These are phyloP conservation scores for Oryza brachyantha DNA, from an alignment of 176 grass and related monocot species.

Conservation along the genomic window DNA sequence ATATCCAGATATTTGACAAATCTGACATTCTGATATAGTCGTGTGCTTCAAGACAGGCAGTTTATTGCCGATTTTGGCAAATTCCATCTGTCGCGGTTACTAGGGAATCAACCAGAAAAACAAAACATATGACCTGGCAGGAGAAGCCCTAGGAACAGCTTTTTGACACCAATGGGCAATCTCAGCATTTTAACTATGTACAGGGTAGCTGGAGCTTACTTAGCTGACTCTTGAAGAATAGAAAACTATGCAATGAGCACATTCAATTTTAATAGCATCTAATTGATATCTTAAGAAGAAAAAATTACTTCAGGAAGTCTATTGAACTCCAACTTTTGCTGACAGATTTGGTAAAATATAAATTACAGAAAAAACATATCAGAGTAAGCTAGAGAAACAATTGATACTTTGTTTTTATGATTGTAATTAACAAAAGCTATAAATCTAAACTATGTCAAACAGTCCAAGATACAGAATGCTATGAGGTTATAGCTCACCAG, in stretches of 20 bases:
- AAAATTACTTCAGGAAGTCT: not conserved
- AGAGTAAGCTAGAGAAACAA: not conserved
- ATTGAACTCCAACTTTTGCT: too few species aligned
- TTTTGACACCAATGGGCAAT: not conserved
- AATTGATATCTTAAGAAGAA: constrained; percentile 11
- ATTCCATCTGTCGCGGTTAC: not conserved
- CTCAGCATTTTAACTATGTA: not conserved
- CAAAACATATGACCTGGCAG: not conserved
- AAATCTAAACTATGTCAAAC: not conserved
- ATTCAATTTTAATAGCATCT: not conserved
- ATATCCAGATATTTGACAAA: not conserved
- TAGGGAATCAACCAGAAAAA: not conserved
- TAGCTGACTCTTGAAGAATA: not conserved
- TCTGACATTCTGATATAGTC: not conserved
- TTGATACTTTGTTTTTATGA: not conserved
- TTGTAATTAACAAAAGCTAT: constrained; percentile 18
- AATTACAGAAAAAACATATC: not conserved
- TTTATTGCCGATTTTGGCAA: constrained; percentile 3
- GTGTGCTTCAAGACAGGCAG: not conserved
- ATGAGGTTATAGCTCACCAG: constrained; percentile 40
- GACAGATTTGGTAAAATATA: too few species aligned
- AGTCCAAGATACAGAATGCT: not conserved
- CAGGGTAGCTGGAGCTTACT: not conserved
- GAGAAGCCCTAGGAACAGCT: not conserved
- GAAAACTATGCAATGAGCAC: not conserved